Evolutionary conservation across 805 yeast species (phyloP).

Genomic region (Candida coleopterorum): DNA sequence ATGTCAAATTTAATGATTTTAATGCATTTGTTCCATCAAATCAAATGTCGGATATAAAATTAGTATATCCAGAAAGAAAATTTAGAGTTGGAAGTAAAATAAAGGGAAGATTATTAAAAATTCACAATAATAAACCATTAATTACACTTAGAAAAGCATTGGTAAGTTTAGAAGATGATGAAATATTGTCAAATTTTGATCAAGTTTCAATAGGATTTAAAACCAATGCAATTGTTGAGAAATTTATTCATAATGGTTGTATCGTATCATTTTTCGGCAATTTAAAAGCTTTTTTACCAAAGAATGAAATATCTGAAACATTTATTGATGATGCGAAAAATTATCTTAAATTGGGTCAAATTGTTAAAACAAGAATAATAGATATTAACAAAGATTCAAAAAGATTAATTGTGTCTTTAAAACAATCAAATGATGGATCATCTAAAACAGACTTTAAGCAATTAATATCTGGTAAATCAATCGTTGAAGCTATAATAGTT

Average conservation of each 20-base stretch:
- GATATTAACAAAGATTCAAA: constrained; percentile 48
- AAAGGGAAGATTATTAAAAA: constrained; percentile 63
- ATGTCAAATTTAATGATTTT: constrained; percentile 60
- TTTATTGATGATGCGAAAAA: constrained; percentile 74
- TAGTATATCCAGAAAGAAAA: constrained; percentile 87
- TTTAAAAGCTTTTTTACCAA: constrained; percentile 76
- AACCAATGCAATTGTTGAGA: constrained; percentile 70
- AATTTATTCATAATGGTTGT: constrained; percentile 73
- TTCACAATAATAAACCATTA: constrained; percentile 45
- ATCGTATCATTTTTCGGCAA: constrained; percentile 78
- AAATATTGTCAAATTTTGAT: constrained; percentile 38
- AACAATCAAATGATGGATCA: constrained; percentile 52
- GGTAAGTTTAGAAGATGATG: constrained; percentile 59
- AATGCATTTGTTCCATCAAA: constrained; percentile 68
- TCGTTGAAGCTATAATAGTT: constrained; percentile 55
- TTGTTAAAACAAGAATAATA: constrained; percentile 64
- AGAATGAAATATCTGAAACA: constrained; percentile 85
- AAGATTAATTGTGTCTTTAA: constrained; percentile 69
- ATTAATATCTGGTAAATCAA: constrained; percentile 56
- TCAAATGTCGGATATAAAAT: constrained; percentile 80
- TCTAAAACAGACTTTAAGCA: constrained; percentile 40
- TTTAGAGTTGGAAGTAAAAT: constrained; percentile 82
- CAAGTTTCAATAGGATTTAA: constrained; percentile 42
- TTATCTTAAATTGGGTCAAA: constrained; percentile 77
- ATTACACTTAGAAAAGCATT: constrained; percentile 82